phyloP scores from a whole-genome alignment of 176 grass and related monocot genomes.

The Chrysopogon serrulatus region DNA sequence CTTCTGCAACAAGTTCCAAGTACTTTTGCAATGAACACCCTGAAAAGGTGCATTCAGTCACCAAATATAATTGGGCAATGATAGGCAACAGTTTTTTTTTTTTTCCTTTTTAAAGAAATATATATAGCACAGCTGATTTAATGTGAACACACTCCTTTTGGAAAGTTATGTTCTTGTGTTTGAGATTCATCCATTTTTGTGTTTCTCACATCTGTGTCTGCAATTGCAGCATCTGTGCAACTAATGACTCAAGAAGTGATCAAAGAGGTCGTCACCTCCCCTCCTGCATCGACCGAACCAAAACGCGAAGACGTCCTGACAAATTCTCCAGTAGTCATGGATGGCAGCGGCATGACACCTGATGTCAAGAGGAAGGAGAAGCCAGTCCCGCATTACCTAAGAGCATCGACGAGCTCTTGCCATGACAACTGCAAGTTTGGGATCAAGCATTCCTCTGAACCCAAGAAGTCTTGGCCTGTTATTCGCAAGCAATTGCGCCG shows the following conservation, averaged over 20 bases:
- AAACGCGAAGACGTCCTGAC: not conserved
- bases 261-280: slow-evolving; percentile 15
- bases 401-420: slow-evolving; percentile 65
- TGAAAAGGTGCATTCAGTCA: not conserved
- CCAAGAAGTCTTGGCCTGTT: slow-evolving; percentile 48
- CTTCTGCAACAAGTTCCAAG: not conserved
- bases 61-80: not conserved
- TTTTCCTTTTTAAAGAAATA: not conserved
- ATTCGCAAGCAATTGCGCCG: not conserved
- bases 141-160: not conserved
- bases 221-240: slow-evolving; percentile 21
- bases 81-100: not conserved
- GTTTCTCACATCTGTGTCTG: not conserved
- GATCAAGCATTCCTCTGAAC: slow-evolving; percentile 43
- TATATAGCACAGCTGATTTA: too few relatives aligned
- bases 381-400: slow-evolving; percentile 61
- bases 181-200: not conserved
- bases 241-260: slow-evolving; percentile 38
- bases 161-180: not conserved
- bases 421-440: slow-evolving; percentile 87
- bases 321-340: not conserved
- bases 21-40: not conserved
- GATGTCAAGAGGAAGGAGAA: slow-evolving; percentile 41
- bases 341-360: not conserved
- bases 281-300: not conserved